Percentiles rank a stretch among this genome's conserved stretches.
These are phyloP conservation scores for Solanum paucissectum DNA, from an alignment of 257 asterid species.

Conservation along the genomic window DNA sequence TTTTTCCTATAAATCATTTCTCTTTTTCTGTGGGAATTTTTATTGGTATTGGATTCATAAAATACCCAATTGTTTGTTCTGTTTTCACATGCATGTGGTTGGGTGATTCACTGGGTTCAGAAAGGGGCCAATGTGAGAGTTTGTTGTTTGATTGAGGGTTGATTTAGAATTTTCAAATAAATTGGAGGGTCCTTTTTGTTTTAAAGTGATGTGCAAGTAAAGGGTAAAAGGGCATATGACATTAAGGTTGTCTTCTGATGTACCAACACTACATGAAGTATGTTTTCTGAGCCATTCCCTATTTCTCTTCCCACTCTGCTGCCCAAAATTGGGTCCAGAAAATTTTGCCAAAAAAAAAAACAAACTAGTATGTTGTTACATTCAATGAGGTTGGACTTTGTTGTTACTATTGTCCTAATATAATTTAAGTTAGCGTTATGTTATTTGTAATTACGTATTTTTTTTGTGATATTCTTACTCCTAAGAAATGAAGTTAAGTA, in stretches of 20 bases:
- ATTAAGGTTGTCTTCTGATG: slow-evolving; percentile 1
- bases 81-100: not conserved
- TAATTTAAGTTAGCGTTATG: not conserved
- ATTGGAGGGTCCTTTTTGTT: not conserved
- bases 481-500: not conserved
- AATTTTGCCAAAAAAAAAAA: not conserved
- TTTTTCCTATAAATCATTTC: not conserved
- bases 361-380: not conserved
- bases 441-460: no score
- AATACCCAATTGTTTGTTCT: not conserved
- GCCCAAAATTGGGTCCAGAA: not conserved
- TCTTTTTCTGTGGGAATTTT: not conserved
- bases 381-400: not conserved
- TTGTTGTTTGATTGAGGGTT: not conserved
- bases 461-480: not conserved
- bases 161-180: not conserved
- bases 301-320: not conserved
- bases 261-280: slow-evolving; percentile 1
- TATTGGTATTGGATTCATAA: not conserved
- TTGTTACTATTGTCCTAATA: not conserved
- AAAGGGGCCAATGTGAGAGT: not conserved
- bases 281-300: not conserved
- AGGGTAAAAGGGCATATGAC: not conserved
- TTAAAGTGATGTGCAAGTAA: not conserved
- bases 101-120: not conserved